phyloP scores from a whole-genome alignment of 2,329 filamentous ascomycete genomes.

The Curvularia verruculosa region DNA sequence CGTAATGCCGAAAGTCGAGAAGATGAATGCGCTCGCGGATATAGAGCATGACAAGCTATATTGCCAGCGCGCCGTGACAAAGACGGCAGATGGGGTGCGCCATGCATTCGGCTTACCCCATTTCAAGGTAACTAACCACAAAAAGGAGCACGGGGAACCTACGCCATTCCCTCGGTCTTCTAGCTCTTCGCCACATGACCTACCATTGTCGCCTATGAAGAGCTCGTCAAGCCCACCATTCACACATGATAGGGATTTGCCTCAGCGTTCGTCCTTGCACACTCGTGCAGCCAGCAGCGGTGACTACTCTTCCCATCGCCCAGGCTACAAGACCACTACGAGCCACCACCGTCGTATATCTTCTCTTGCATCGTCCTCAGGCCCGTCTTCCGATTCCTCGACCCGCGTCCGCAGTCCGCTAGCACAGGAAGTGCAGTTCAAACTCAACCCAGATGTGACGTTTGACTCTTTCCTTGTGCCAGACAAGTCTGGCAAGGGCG shows the following conservation, averaged over 20 bases:
- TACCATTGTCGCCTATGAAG: not conserved
- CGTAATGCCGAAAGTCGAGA: conserved; percentile 13
- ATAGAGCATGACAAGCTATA: conserved; percentile 20
- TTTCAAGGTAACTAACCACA: conserved; percentile 12
- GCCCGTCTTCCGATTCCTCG: conserved; percentile 2
- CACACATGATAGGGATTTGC: not conserved
- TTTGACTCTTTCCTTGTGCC: conserved; percentile 38
- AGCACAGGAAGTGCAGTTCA: conserved; percentile 9
- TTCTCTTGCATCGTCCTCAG: not conserved
- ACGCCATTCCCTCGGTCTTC: conserved; percentile 14
- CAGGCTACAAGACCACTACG: not conserved
- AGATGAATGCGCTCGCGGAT: conserved; percentile 6
- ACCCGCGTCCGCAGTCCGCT: conserved; percentile 23
- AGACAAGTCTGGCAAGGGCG: conserved; percentile 35
- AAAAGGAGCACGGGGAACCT: conserved; percentile 5
- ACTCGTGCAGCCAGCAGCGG: conserved; percentile 13
- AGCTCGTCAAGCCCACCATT: not conserved
- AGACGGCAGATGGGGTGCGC: conserved; percentile 20
- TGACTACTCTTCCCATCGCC: conserved; percentile 15
- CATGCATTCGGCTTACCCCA: conserved; percentile 3
- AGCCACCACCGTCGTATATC: not conserved
- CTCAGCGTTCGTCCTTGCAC: not conserved
- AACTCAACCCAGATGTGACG: conserved; percentile 22
- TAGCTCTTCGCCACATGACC: conserved; percentile 1
- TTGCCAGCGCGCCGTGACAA: conserved; percentile 8